Conservation (phyloP, 2,329 filamentous ascomycete genomes). For the Septoria linicola region DNA sequence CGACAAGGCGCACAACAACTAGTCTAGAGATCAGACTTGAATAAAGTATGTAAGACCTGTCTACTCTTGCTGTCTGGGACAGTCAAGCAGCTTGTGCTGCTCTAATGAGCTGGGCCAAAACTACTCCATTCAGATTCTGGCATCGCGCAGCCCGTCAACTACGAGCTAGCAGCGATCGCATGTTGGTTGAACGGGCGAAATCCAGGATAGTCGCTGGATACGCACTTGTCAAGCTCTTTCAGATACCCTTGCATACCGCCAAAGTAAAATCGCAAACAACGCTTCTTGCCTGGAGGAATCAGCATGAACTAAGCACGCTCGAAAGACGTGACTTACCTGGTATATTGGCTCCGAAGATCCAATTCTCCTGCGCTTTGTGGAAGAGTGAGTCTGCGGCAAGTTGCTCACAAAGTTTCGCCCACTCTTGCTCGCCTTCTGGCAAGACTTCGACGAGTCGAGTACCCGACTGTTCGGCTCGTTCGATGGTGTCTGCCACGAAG, state of each 20-base stretch:
- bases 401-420: slow-evolving; percentile 31
- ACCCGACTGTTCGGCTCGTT: slow-evolving; percentile 23
- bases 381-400: slow-evolving; percentile 32
- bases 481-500: slow-evolving; percentile 28
- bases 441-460: slow-evolving; percentile 31
- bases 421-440: slow-evolving; percentile 33
- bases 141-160: background rate
- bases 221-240: slow-evolving; percentile 24
- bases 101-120: background rate
- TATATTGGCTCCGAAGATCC: slow-evolving; percentile 37
- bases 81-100: too few species aligned
- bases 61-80: too few species aligned
- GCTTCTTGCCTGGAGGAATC: slow-evolving; percentile 29
- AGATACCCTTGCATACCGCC: slow-evolving; percentile 30
- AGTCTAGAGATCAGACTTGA: too few species aligned
- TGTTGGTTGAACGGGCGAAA: slow-evolving; percentile 25
- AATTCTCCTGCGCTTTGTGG: slow-evolving; percentile 30
- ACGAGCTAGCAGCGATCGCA: background rate
- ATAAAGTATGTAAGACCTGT: too few species aligned
- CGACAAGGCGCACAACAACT: too few species aligned
- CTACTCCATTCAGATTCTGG: background rate
- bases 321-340: background rate
- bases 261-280: slow-evolving; percentile 29
- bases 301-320: background rate
- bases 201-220: slow-evolving; percentile 21